Base-by-base conservation (phyloP, 1,284 basidiomycete species). In the Coniophora puteana region DNA sequence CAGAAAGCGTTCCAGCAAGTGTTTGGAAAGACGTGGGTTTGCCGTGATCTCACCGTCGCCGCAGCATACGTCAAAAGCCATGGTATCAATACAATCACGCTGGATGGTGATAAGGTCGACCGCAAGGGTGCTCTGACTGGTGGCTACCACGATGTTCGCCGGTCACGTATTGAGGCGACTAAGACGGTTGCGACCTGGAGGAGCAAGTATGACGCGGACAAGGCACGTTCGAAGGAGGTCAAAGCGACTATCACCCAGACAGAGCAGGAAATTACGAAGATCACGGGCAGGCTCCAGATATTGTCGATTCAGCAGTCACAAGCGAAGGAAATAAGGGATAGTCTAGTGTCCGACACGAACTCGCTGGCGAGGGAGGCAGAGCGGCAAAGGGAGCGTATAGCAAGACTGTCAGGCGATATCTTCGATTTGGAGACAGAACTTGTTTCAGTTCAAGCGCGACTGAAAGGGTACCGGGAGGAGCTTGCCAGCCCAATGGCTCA, bases 11-110 rank as follows among this genome's bases (percentile, higher is more conserved):
- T 99, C 64, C 83, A 94, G 58, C 95, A 98, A 61, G 93, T 99
- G n/a, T 99, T 99, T 54, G 93, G 93, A 24, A 93, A 93, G 63
- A 98, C 93, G 1, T 93, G 95, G 61, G 89, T 99, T 26, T 98
- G 95, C 59, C 79, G 86, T 24, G 91, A 95, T 57, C 78, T 99
- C 43, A 85, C 86, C 8, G 87, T 94, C 51, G 95, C 93, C 7
- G 89, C 93, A 4, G 89, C 91, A 5, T 99, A 98, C 62, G 93
- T 95, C 36, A 89, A 95, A 57, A 89, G 85, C 53, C 93, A 98
- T 59, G 84, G 84, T 4, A 85, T 99, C 58, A 98, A 96, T 63
- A 94, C 93, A 8, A 97, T 99, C 63, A 99, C 96, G 4, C 76
- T 97, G 30, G 94, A 97, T 50, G 96, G 96, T 40, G 96, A 99